These are phyloP conservation scores for Ophiostoma tasmaniense DNA, from an alignment of 2,329 filamentous ascomycete species.

Conservation along the genomic window DNA sequence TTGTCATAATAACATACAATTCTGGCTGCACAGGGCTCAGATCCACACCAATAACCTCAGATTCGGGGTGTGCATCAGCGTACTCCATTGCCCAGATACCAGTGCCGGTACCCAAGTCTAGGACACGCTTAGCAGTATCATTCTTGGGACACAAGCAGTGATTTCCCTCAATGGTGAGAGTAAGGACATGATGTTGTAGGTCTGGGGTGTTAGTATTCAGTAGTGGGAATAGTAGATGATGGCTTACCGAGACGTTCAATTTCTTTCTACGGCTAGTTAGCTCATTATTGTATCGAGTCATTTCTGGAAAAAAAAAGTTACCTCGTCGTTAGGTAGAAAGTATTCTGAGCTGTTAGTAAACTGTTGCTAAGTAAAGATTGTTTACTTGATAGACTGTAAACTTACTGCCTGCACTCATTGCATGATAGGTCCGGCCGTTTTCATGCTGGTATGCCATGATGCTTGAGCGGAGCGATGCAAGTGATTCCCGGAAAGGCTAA, in stretches of 20 bases:
- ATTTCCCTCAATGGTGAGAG: slow-evolving; percentile 20
- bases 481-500: slow-evolving; percentile 19
- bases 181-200: slow-evolving; percentile 21
- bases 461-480: slow-evolving; percentile 22
- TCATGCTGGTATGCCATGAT: slow-evolving; percentile 22
- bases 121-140: slow-evolving; percentile 19
- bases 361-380: too few species aligned
- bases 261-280: slow-evolving; percentile 16
- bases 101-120: slow-evolving; percentile 22
- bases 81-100: slow-evolving; percentile 25
- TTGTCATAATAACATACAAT: slow-evolving; percentile 21
- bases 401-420: slow-evolving; percentile 24
- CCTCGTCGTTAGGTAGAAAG: slow-evolving; percentile 22
- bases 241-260: slow-evolving; percentile 21
- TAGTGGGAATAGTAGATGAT: not conserved
- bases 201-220: slow-evolving; percentile 13
- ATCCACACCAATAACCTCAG: slow-evolving; percentile 22
- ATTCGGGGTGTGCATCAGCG: slow-evolving; percentile 22
- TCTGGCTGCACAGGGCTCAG: slow-evolving; percentile 22
- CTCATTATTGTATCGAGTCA: not conserved
- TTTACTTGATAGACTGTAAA: not conserved
- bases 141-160: slow-evolving; percentile 21
- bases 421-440: slow-evolving; percentile 24
- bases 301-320: slow-evolving; percentile 7
- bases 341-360: slow-evolving; percentile 19